Conservation (phyloP, 176 grass and related monocot species). For the Hsuehochloa calcarea region DNA sequence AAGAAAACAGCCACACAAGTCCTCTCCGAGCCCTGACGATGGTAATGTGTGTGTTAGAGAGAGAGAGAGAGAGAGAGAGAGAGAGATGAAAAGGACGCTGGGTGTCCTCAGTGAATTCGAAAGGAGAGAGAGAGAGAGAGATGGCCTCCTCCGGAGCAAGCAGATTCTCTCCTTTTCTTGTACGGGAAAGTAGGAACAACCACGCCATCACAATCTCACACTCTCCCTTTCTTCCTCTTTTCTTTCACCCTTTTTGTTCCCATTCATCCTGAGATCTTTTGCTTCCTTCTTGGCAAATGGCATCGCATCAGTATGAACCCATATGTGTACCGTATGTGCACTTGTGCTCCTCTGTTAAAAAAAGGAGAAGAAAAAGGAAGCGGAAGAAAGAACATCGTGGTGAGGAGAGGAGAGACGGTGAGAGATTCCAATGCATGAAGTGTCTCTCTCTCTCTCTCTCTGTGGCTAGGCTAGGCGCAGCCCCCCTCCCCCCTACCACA, state of each 20-base stretch:
- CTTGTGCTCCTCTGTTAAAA: neutral
- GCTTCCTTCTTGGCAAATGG: neutral
- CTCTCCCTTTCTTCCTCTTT: neutral
- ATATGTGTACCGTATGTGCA: neutral
- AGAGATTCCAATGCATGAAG: conserved; percentile 25
- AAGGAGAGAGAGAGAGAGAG: neutral
- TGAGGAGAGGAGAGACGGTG: neutral
- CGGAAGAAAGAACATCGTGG: neutral
- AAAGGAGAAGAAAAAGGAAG: neutral
- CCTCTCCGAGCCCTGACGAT: neutral
- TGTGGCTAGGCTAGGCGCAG: neutral
- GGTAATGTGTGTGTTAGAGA: neutral
- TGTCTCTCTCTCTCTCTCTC: neutral
- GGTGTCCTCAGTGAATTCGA: neutral
- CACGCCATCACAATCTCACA: neutral
- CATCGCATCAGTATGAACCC: neutral
- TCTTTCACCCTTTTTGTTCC: conserved; percentile 6
- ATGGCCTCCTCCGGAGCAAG: neutral
- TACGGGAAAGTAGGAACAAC: conserved; percentile 17
- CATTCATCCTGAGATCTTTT: neutral
- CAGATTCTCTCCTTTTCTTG: conserved; percentile 24
- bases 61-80: neutral
- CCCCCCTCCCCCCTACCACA: neutral
- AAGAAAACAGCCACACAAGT: neutral
- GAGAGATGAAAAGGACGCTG: neutral